These are phyloP conservation scores for Leccinum subfulvum DNA, from an alignment of 1,284 basidiomycete species.

Conservation along the genomic window DNA sequence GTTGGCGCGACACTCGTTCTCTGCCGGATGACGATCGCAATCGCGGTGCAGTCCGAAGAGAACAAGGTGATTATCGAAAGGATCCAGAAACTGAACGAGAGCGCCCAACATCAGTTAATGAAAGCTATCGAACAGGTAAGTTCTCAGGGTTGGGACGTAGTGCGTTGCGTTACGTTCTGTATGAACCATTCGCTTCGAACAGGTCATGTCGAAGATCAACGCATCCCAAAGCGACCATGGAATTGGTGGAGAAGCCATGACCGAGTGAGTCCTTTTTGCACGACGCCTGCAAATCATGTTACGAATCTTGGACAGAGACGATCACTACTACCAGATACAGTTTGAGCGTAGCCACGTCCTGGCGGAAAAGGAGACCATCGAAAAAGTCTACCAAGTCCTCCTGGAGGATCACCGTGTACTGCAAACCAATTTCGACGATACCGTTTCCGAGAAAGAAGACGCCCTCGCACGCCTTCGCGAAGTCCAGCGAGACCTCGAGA, in stretches of 20 bases:
- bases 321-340: slow-evolving; percentile 83
- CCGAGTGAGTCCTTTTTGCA: slow-evolving; percentile 54
- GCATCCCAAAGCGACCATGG: slow-evolving; percentile 42
- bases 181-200: slow-evolving; percentile 1
- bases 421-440: slow-evolving; percentile 71
- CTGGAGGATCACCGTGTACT: slow-evolving; percentile 76
- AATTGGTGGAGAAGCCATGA: slow-evolving; percentile 56
- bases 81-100: slow-evolving; percentile 77
- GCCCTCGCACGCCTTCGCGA: slow-evolving; percentile 55
- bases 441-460: slow-evolving; percentile 72
- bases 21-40: slow-evolving; percentile 85
- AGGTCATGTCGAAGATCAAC: slow-evolving; percentile 76
- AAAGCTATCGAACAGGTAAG: slow-evolving; percentile 80
- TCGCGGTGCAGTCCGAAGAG: slow-evolving; percentile 87
- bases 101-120: slow-evolving; percentile 83
- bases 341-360: slow-evolving; percentile 73
- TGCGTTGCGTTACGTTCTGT: background rate
- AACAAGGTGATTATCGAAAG: slow-evolving; percentile 82
- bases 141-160: slow-evolving; percentile 1
- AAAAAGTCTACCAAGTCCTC: slow-evolving; percentile 73
- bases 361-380: slow-evolving; percentile 76
- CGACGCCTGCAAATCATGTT: slow-evolving; percentile 12
- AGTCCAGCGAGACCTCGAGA: slow-evolving; percentile 57
- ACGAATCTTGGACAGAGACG: slow-evolving; percentile 52
- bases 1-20: slow-evolving; percentile 68